Evolutionary conservation across 1,284 basidiomycete species (phyloP).

Genomic region (Microbotryum silenes-acaulis): DNA sequence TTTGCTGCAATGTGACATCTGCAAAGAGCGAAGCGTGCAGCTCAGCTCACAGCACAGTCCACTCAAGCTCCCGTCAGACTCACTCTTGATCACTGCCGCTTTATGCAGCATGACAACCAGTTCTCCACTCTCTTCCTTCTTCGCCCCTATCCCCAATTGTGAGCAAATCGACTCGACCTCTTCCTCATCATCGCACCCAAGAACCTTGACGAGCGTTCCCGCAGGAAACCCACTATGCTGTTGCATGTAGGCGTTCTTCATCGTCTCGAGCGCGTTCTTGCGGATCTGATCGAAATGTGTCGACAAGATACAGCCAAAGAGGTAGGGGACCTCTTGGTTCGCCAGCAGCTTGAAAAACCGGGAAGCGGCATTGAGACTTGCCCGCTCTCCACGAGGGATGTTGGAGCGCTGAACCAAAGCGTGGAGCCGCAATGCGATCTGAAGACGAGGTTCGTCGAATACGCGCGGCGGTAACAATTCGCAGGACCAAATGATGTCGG

Average conservation of each 20-base stretch:
- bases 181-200: conserved; percentile 45
- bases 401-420: conserved; percentile 71
- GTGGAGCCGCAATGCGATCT: conserved; percentile 72
- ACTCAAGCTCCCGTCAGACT: conserved; percentile 29
- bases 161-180: conserved; percentile 40
- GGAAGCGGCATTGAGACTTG: conserved; percentile 53
- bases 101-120: conserved; percentile 29
- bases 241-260: conserved; percentile 45
- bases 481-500: conserved; percentile 56
- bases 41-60: conserved; percentile 51
- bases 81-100: conserved; percentile 18
- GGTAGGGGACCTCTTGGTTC: conserved; percentile 42
- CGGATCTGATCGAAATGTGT: conserved; percentile 48
- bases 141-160: conserved; percentile 36
- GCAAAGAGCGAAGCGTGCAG: conserved; percentile 34
- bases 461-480: conserved; percentile 69
- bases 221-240: conserved; percentile 40
- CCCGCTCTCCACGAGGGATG: conserved; percentile 47
- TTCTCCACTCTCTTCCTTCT: conserved; percentile 15
- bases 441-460: conserved; percentile 64
- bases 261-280: conserved; percentile 46
- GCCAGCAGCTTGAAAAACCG: conserved; percentile 48
- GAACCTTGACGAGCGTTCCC: conserved; percentile 39
- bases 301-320: conserved; percentile 50
- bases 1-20: conserved; percentile 31